These are phyloP conservation scores for Aspergillus steynii DNA, from an alignment of 495 filamentous ascomycete species.

Conservation along the genomic window DNA sequence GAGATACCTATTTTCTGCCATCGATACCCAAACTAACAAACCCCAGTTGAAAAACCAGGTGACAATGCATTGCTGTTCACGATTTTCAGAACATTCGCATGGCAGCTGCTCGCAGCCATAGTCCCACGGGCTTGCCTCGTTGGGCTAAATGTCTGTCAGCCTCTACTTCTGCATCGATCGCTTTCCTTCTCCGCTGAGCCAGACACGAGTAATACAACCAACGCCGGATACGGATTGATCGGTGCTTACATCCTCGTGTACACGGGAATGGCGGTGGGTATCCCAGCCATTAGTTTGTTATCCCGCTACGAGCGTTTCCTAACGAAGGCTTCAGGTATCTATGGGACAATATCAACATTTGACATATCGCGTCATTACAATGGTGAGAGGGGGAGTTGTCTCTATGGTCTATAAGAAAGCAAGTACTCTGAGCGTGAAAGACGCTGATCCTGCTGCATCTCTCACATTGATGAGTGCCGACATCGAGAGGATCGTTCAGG, in stretches of 20 bases:
- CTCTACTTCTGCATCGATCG: constrained; percentile 59
- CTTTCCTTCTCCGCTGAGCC: constrained; percentile 48
- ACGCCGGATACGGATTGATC: constrained; percentile 63
- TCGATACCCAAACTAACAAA: constrained; percentile 15
- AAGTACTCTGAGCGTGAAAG: constrained; percentile 38
- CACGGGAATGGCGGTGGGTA: constrained; percentile 60
- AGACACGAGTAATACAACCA: constrained; percentile 35
- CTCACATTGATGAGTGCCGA: constrained; percentile 67
- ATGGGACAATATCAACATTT: constrained; percentile 55
- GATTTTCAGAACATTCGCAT: constrained; percentile 45
- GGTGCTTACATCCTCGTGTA: constrained; percentile 66
- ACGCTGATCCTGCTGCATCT: constrained; percentile 50
- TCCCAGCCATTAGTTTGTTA: constrained; percentile 38
- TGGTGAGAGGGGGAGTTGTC: constrained; percentile 58
- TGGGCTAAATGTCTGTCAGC: constrained; percentile 63
- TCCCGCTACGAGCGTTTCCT: constrained; percentile 21
- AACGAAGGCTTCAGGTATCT: constrained; percentile 28
- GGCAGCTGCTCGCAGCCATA: constrained; percentile 47
- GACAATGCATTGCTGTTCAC: constrained; percentile 12
- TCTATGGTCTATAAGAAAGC: constrained; percentile 57
- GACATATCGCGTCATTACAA: constrained; percentile 58
- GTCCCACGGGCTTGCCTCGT: constrained; percentile 55
- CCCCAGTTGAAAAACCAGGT: constrained; percentile 11
- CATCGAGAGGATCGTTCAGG: constrained; percentile 53
- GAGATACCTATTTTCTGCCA: not conserved